These are phyloP conservation scores for Cytospora paraplurivora DNA, from an alignment of 2,329 filamentous ascomycete genomes.

Conservation along the genomic window DNA sequence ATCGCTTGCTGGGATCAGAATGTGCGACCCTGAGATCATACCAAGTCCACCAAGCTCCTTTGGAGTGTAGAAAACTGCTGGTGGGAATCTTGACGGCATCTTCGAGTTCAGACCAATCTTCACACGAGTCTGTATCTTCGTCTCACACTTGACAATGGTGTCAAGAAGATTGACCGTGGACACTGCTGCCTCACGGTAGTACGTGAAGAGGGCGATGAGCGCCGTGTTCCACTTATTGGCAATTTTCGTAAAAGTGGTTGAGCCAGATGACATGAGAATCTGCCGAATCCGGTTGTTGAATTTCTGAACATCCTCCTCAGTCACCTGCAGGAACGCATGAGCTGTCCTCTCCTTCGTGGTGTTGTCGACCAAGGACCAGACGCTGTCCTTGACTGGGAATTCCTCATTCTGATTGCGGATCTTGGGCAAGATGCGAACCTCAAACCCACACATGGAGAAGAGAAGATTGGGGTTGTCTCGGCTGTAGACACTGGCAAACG, in stretches of 20 bases:
- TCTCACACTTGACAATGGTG: slow-evolving; percentile 99
- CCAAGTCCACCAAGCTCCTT: slow-evolving; percentile 96
- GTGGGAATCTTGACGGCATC: slow-evolving; percentile 98
- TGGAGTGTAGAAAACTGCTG: slow-evolving; percentile 97
- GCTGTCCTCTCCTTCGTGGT: slow-evolving; percentile 96
- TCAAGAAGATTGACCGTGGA: slow-evolving; percentile 93
- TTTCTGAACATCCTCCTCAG: slow-evolving; percentile 95
- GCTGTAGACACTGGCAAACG: slow-evolving; percentile 97
- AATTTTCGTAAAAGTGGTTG: slow-evolving; percentile 98
- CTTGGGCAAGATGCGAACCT: slow-evolving; percentile 95
- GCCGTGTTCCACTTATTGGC: slow-evolving; percentile 99
- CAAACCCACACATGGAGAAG: slow-evolving; percentile 98
- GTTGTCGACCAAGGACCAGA: slow-evolving; percentile 97
- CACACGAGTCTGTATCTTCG: slow-evolving; percentile 97
- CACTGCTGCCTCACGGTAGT: slow-evolving; percentile 96
- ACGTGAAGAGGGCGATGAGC: slow-evolving; percentile 94
- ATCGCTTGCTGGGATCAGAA: slow-evolving; percentile 94
- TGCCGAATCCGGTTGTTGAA: slow-evolving; percentile 99
- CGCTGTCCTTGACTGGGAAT: slow-evolving; percentile 95
- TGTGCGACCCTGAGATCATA: slow-evolving; percentile 99
- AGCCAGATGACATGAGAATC: slow-evolving; percentile 99
- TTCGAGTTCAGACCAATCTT: slow-evolving; percentile 99
- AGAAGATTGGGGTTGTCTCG: slow-evolving; percentile 95
- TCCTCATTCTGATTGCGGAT: slow-evolving; percentile 93
- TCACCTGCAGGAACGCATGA: slow-evolving; percentile 96